These are phyloP conservation scores for Megacollybia marginata DNA, from an alignment of 768 basidiomycete species.

Conservation along the genomic window DNA sequence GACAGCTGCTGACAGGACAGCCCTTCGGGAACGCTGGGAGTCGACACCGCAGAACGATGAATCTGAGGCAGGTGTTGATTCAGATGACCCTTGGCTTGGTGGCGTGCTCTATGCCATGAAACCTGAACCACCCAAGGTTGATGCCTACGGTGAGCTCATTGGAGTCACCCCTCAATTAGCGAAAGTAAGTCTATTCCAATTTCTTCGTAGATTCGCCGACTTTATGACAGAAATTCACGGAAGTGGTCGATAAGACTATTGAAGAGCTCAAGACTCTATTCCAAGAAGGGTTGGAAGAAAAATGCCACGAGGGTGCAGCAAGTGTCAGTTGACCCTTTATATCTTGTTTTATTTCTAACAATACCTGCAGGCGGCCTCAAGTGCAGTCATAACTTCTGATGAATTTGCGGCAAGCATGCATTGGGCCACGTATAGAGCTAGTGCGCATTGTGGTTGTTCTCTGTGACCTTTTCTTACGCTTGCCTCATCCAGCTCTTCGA, in stretches of 20 bases:
- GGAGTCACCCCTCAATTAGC: slow-evolving; percentile 41
- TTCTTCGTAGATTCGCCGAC: neutral
- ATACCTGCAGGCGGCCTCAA: slow-evolving; percentile 26
- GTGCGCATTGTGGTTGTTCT: slow-evolving; percentile 23
- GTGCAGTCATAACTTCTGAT: slow-evolving; percentile 40
- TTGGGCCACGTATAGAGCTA: slow-evolving; percentile 53
- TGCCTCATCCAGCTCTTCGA: slow-evolving; percentile 24
- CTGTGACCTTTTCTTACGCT: neutral
- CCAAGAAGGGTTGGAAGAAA: slow-evolving; percentile 51
- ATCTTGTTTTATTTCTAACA: neutral
- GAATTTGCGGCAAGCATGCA: slow-evolving; percentile 48
- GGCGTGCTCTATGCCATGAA: slow-evolving; percentile 28
- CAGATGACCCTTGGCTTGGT: slow-evolving; percentile 4
- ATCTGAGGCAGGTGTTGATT: slow-evolving; percentile 15
- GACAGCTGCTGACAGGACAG: slow-evolving; percentile 40
- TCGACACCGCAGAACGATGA: slow-evolving; percentile 22
- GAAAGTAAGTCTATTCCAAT: slow-evolving; percentile 20
- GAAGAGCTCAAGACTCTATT: slow-evolving; percentile 39
- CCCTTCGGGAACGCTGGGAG: slow-evolving; percentile 47
- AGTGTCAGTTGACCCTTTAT: slow-evolving; percentile 22
- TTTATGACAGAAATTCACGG: slow-evolving; percentile 34
- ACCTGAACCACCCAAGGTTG: slow-evolving; percentile 30
- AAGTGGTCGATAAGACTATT: slow-evolving; percentile 37
- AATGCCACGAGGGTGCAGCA: slow-evolving; percentile 42
- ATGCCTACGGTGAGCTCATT: slow-evolving; percentile 29